Base-by-base conservation (phyloP, 2,329 filamentous ascomycete genomes). In the Colletotrichum phormii region DNA sequence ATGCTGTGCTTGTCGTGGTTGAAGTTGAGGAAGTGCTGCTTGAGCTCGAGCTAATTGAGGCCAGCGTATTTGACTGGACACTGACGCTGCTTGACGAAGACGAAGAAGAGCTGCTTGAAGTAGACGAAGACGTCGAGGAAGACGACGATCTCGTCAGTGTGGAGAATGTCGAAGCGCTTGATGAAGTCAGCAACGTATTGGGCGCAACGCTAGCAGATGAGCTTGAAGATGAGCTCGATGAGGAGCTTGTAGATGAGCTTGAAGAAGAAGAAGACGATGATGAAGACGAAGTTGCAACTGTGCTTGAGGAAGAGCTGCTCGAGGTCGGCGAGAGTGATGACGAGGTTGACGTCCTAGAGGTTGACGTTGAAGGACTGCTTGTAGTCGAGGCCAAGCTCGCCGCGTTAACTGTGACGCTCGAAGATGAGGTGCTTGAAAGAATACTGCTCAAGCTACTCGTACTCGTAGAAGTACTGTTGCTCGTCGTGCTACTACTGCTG, bases 91-190 rank as follows among this genome's bases (percentile, higher is more conserved):
- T 55, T 2, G 54, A 26, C 2, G 26, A 29, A 29, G 69, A 61
- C 57, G 64, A 31, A 33, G 53, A 49, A 24, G 53, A 33, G 26
- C 15, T 63, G n/a, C n/a, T 49, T n/a, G 46, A 63, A 26, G 46
- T 26, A 64, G 62, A 22, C 18, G 62, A 64, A 15, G 58, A 12
- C 31, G 57, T 22, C 5, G 62, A 55, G 22, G 63, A 65, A 33
- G 64, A 66, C 24, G 64, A 66, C 2, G 67, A 59, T 12, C 58
- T 68, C 35, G 58, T 68, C n/a, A 57, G n/a, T 1, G 66, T 68
- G 24, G 60, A 46, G 35, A 68, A 35, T 2, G 66, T 68, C 1
- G 66, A 66, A 3, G 22, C 24, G 8, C 37, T 46, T 8, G 49
- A 35, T 8, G 7, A 26, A 15, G 54, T 6, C 18, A 26, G 6